phyloP scores from a whole-genome alignment of 2,329 filamentous ascomycete species.

The Colletotrichum costaricense region DNA sequence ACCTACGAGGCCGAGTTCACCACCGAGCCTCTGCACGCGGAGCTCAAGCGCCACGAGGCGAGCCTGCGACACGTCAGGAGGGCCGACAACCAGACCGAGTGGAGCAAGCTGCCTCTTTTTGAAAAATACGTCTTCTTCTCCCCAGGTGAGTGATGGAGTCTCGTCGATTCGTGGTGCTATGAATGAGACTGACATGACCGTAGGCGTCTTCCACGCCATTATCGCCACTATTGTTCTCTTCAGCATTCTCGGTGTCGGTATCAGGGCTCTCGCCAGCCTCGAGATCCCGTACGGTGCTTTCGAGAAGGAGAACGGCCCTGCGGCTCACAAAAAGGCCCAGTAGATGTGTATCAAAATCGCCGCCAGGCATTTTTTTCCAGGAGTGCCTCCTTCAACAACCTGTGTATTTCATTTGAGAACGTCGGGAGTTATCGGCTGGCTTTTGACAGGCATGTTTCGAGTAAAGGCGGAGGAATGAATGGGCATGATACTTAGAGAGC shows the following conservation, averaged over 20 bases:
- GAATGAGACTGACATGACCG: conserved; percentile 28
- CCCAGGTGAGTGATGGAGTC: conserved; percentile 69
- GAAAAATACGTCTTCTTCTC: conserved; percentile 96
- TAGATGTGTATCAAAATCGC: conserved; percentile 55
- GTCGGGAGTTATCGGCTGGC: conserved; percentile 34
- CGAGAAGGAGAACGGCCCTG: conserved; percentile 94
- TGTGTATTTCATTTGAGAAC: conserved; percentile 28
- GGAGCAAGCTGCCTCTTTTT: conserved; percentile 72
- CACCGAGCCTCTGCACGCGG: conserved; percentile 72
- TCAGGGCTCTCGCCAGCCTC: conserved; percentile 81
- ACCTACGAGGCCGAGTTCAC: conserved; percentile 74
- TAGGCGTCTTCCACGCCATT: conserved; percentile 91
- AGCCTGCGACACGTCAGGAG: conserved; percentile 42
- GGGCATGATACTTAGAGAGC: conserved; percentile 3
- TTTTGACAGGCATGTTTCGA: conserved; percentile 29
- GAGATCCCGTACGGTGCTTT: conserved; percentile 95
- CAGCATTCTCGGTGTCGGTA: conserved; percentile 80
- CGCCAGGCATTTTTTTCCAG: neutral
- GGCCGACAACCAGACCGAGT: conserved; percentile 52
- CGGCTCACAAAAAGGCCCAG: conserved; percentile 92
- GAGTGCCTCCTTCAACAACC: neutral
- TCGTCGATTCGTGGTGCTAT: neutral
- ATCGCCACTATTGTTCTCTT: conserved; percentile 78
- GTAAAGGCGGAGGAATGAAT: neutral
- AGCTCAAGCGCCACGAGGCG: conserved; percentile 73